Percentiles rank a stretch among this genome's conserved stretches.
Conservation (phyloP, 805 yeast genomes). For the Candida anglica region DNA sequence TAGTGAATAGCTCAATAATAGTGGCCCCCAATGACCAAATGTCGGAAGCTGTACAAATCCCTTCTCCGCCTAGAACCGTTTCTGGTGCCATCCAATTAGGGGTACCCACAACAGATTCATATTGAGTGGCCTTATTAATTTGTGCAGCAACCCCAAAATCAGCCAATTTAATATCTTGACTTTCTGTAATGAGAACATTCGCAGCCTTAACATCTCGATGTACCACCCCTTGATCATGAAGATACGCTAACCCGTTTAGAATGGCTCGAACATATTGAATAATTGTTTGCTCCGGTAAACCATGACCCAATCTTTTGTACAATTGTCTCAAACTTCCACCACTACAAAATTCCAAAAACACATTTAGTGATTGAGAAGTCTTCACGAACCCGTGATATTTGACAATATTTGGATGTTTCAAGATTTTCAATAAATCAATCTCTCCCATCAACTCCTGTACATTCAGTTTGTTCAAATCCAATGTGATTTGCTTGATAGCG, state of each 20-base stretch:
- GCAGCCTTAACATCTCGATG: conserved; percentile 95
- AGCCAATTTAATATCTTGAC: conserved; percentile 76
- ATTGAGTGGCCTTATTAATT: conserved; percentile 32
- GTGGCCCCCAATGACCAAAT: conserved; percentile 97
- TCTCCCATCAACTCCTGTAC: conserved; percentile 55
- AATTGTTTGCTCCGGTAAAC: conserved; percentile 53
- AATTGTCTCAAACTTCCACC: conserved; percentile 63
- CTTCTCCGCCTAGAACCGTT: conserved; percentile 72
- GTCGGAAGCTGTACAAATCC: conserved; percentile 85
- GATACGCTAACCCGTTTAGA: conserved; percentile 55
- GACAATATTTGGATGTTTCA: conserved; percentile 64
- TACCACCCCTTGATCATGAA: conserved; percentile 70
- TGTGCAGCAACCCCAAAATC: conserved; percentile 94
- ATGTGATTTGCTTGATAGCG: conserved; percentile 76
- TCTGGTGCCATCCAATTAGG: conserved; percentile 99
- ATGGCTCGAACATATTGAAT: conserved; percentile 50
- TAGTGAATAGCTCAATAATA: conserved; percentile 78
- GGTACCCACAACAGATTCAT: conserved; percentile 65
- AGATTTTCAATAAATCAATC: conserved; percentile 59
- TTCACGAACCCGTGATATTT: conserved; percentile 66
- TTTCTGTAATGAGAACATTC: conserved; percentile 66
- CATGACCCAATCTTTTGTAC: conserved; percentile 43
- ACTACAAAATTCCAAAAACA: conserved; percentile 58
- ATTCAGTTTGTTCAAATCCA: conserved; percentile 47
- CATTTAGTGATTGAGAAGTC: conserved; percentile 47